Conservation (phyloP, 352 stramenopile species). For the Phytophthora crassamura region DNA sequence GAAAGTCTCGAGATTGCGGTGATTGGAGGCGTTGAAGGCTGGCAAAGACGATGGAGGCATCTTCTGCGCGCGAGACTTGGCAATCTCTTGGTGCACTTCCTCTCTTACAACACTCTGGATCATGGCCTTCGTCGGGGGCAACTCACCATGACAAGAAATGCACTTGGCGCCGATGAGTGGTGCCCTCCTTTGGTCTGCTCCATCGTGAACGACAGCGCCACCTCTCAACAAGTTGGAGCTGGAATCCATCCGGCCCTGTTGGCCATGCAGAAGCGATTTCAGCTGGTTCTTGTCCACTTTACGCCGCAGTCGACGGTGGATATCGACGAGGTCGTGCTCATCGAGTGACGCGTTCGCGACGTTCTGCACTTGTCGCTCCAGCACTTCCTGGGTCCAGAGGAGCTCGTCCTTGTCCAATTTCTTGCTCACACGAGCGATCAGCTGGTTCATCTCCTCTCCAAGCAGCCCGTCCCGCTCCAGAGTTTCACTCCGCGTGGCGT, state of each 20-base stretch:
- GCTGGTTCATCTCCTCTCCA: slow-evolving; percentile 65
- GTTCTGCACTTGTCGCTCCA: slow-evolving; percentile 69
- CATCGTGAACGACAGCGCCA: slow-evolving; percentile 20
- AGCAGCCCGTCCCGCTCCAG: slow-evolving; percentile 58
- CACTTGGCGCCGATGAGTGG: slow-evolving; percentile 64
- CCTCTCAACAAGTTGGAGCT: slow-evolving; percentile 7
- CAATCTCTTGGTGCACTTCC: slow-evolving; percentile 70
- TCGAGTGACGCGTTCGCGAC: slow-evolving; percentile 71
- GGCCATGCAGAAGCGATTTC: slow-evolving; percentile 55
- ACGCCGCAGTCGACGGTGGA: slow-evolving; percentile 56
- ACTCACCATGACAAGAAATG: slow-evolving; percentile 72
- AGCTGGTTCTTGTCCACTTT: slow-evolving; percentile 76
- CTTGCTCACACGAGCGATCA: slow-evolving; percentile 70
- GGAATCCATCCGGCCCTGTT: slow-evolving; percentile 38
- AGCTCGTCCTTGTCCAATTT: slow-evolving; percentile 83
- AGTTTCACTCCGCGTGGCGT: slow-evolving; percentile 49
- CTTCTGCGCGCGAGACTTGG: slow-evolving; percentile 54
- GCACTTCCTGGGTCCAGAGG: slow-evolving; percentile 75
- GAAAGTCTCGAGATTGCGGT: slow-evolving; percentile 72
- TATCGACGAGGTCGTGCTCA: slow-evolving; percentile 66
- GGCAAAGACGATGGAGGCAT: slow-evolving; percentile 15
- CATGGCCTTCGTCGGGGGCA: slow-evolving; percentile 69
- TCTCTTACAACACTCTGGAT: slow-evolving; percentile 64
- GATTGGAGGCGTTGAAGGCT: slow-evolving; percentile 61
- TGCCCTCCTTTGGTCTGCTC: slow-evolving; percentile 18